Base-by-base conservation (phyloP, 208 protist genomes). In the Tritrichomonas foetus region DNA sequence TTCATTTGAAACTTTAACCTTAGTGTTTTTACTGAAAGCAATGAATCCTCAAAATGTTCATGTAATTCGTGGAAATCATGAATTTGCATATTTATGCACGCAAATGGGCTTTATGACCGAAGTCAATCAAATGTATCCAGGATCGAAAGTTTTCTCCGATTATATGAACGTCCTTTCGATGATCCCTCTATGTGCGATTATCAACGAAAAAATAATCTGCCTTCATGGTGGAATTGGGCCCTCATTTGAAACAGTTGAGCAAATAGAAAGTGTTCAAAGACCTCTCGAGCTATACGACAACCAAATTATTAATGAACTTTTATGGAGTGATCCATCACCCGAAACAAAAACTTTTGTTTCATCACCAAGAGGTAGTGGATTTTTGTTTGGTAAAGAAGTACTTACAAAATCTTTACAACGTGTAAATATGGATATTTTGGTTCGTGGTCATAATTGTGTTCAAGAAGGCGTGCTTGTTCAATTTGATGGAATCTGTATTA, bases 51-150 rank as follows among this genome's bases (percentile, higher is more conserved):
- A 82, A 8, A 20, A 82, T 82, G 74, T 82, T 53, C 14, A 47
- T 30, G n/a, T 82, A n/a, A n/a, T 82, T 33, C 30, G 74, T 27
- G 74, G 74, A 82, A 82, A 82, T 82, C 74, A 82, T 20, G 74
- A 82, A 30, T 82, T 82, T 30, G 33, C 33, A n/a, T 25, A 47
- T 8, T 20, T 82, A 11, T 50, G 50, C 25, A 82, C n/a, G 14
- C 14, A n/a, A 22, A 50, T 50, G 47, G 74, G 74, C 3, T 82
- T 82, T 82, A 50, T 82, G 14, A 41, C 47, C 50, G 74, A 82
- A 82, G 41, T 82, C n/a, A 53, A 25, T 11, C 3, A 36, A 33
- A 13, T 50, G 8, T 25, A 82, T 30, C 47, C 47, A 22, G 33
- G 41, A 36, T 20, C 47, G 30, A 30, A 47, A 47, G 3, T 82